Percentiles rank a stretch among this genome's conserved stretches.
Conservation (phyloP, 2,329 filamentous ascomycete species). For the Colletotrichum zoysiae region DNA sequence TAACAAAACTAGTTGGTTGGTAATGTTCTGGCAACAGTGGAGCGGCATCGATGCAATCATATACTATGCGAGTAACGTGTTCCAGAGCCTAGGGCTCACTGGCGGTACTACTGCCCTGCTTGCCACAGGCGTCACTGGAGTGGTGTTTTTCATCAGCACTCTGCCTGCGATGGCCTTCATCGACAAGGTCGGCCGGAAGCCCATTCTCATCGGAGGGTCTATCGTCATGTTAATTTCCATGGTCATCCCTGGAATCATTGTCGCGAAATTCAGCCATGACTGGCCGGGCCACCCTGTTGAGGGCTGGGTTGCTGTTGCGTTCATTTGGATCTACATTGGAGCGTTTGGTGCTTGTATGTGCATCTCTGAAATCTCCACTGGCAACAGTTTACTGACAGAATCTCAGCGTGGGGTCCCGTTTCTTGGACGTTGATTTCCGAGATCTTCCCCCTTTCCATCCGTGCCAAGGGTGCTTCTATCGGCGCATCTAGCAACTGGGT, state of each 20-base stretch:
- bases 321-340: slow-evolving; percentile 49
- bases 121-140: slow-evolving; percentile 73
- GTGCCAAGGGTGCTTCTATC: slow-evolving; percentile 56
- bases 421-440: slow-evolving; percentile 54
- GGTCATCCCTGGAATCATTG: slow-evolving; percentile 56
- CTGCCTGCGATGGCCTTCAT: slow-evolving; percentile 53
- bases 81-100: slow-evolving; percentile 72
- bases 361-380: not conserved
- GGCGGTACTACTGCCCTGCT: slow-evolving; percentile 70
- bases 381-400: not conserved
- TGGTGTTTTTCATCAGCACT: slow-evolving; percentile 59
- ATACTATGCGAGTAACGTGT: slow-evolving; percentile 67
- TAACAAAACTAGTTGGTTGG: slow-evolving; percentile 51
- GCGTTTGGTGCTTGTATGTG: slow-evolving; percentile 29
- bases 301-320: slow-evolving; percentile 54
- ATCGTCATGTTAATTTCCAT: slow-evolving; percentile 55
- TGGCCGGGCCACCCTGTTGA: slow-evolving; percentile 53
- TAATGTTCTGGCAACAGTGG: slow-evolving; percentile 63
- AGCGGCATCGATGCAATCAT: slow-evolving; percentile 56
- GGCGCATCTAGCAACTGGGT: slow-evolving; percentile 59
- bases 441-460: slow-evolving; percentile 54
- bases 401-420: slow-evolving; percentile 48
- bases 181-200: slow-evolving; percentile 57
- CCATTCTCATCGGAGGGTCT: slow-evolving; percentile 54
- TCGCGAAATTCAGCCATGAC: slow-evolving; percentile 53